Base-by-base conservation (phyloP, 345 rosid genomes). In the Schrenkiella parvula region DNA sequence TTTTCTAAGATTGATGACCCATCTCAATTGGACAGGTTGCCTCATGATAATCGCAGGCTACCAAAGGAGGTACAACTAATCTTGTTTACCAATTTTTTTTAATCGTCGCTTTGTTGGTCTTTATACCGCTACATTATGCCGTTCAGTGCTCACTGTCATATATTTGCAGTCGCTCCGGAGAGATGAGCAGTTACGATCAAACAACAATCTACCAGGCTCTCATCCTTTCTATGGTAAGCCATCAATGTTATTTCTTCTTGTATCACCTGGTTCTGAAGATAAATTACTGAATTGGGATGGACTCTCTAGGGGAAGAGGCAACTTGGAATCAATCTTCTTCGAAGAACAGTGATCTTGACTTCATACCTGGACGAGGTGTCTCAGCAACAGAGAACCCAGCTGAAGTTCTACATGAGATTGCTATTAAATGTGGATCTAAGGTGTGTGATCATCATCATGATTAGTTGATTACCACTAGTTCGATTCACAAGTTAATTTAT, bases 341-440 rank as follows among this genome's bases (percentile, higher is more conserved):
- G 37, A 84, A 83, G 72, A 83, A 79, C 83, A 87, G 81, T 80
- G 92, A 85, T 78, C 65, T 83, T 68, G 95, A 84, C 69, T 86
- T 81, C 70, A 86, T 84, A 79, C 73, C 82, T 61, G 91, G 84
- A 73, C 87, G 81, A 68, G 80, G 64, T 78, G 82, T 79, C 79
- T 42, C 86, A 65, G 74, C 52, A 75, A 83, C 81, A 57, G 96
- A 91, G 77, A 78, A 83, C 74, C 78, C 93, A 6, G 87, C 80
- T 57, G 82, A 61, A 56, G 86, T 75, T 47, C 77, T 95, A 68
- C 92, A 82, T 71, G 91, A 80, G 44, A 92, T 95, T 81, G 98
- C 98, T 25, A 74, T 66, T 73, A 90, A 85, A 79, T 90, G 92
- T 79, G 97, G 98, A 77, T 46, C 91, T 61, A 95, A 89, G 97